These are phyloP conservation scores for Fusarium nodosum DNA, from an alignment of 2,329 filamentous ascomycete species.

Conservation along the genomic window DNA sequence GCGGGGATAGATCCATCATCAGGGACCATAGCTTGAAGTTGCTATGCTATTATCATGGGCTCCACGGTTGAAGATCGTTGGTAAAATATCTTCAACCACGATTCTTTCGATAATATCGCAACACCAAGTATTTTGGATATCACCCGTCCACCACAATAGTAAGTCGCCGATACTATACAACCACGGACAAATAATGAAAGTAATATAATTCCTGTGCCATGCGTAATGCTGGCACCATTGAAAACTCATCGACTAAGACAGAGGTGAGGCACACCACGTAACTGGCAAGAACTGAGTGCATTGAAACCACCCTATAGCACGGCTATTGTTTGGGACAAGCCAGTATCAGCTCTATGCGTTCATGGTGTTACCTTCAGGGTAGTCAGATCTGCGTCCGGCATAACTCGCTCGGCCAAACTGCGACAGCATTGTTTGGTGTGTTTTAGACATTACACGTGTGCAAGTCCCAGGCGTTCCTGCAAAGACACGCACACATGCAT, in stretches of 20 bases:
- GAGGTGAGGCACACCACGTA: not conserved
- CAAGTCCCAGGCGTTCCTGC: slow-evolving; percentile 29
- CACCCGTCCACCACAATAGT: too few relatives aligned
- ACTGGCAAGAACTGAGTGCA: not conserved
- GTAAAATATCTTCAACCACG: slow-evolving; percentile 13
- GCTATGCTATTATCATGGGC: slow-evolving; percentile 28
- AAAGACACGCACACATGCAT: slow-evolving; percentile 30
- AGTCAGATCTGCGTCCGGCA: slow-evolving; percentile 29
- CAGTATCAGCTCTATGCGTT: slow-evolving; percentile 26
- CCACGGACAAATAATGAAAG: not conserved
- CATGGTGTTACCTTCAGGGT: slow-evolving; percentile 40
- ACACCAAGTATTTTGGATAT: slow-evolving; percentile 6
- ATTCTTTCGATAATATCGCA: not conserved
- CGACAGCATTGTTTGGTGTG: slow-evolving; percentile 9
- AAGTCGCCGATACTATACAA: not conserved
- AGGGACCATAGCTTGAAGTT: slow-evolving; percentile 33
- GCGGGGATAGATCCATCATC: slow-evolving; percentile 43
- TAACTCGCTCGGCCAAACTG: slow-evolving; percentile 20
- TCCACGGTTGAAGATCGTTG: slow-evolving; percentile 33
- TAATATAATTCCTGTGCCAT: not conserved
- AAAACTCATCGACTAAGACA: not conserved
- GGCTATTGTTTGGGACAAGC: slow-evolving; percentile 7
- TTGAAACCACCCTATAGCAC: slow-evolving; percentile 26
- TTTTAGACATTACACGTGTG: slow-evolving; percentile 35
- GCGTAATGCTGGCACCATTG: not conserved